These are phyloP conservation scores for Picea sitchensis DNA, from an alignment of 75 land plant species.

Conservation along the genomic window DNA sequence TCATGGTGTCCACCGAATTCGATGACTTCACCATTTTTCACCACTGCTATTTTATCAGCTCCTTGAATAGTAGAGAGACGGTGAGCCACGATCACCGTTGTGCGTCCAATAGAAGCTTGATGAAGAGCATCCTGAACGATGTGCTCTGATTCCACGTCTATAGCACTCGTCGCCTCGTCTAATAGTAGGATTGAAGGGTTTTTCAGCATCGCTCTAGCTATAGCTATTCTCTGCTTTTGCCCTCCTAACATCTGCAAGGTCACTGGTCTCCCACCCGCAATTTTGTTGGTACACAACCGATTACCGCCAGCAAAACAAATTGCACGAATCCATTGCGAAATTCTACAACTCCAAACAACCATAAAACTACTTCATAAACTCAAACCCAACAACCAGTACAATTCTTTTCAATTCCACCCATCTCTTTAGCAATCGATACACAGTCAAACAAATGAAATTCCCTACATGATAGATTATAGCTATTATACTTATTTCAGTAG, in stretches of 20 bases:
- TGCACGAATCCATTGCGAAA: too few species aligned
- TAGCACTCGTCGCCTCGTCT: conserved; percentile 37
- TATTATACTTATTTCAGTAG: too few species aligned
- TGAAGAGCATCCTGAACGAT: conserved; percentile 31
- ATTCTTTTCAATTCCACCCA: neutral
- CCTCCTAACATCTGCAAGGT: conserved; percentile 40
- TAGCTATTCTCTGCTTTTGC: conserved; percentile 35
- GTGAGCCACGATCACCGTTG: conserved; percentile 31
- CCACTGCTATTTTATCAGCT: conserved; percentile 31
- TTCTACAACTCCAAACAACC: too few species aligned
- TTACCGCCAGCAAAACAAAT: too few species aligned
- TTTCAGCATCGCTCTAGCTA: conserved; percentile 25
- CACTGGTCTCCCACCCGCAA: too few species aligned
- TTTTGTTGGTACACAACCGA: too few species aligned
- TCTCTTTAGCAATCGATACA: neutral
- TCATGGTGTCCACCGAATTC: conserved; percentile 26
- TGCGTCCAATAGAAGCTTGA: conserved; percentile 6
- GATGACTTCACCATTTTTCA: conserved; percentile 24
- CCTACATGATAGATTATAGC: too few species aligned
- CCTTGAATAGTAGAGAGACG: conserved; percentile 21
- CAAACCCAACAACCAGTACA: too few species aligned
- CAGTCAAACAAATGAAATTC: too few species aligned
- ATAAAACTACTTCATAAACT: too few species aligned
- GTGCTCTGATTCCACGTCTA: conserved; percentile 27
- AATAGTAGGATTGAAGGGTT: conserved; percentile 25